These are phyloP conservation scores for Saccharomyces hybrid DNA, from an alignment of 1,139 yeast genomes.

Conservation along the genomic window DNA sequence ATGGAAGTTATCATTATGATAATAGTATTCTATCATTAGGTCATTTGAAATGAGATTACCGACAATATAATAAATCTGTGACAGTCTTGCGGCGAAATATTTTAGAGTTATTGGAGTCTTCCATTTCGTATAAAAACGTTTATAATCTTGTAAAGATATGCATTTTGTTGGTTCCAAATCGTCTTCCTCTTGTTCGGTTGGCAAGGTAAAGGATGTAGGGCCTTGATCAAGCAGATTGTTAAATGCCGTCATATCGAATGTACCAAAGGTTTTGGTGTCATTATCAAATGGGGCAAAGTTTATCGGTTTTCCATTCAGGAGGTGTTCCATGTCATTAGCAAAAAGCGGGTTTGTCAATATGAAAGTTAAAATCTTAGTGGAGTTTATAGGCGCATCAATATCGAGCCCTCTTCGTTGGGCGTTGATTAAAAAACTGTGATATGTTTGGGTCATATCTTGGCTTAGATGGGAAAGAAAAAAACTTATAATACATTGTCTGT, in stretches of 20 bases:
- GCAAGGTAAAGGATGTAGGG: not conserved
- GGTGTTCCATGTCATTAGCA: slow-evolving; percentile 38
- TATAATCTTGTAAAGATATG: slow-evolving; percentile 3
- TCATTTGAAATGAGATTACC: slow-evolving; percentile 34
- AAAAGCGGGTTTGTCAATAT: slow-evolving; percentile 35
- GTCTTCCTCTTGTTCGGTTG: not conserved
- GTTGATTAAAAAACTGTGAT: slow-evolving; percentile 37
- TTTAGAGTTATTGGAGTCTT: slow-evolving; percentile 46
- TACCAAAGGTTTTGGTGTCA: slow-evolving; percentile 2
- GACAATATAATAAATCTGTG: slow-evolving; percentile 41
- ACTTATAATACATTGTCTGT: slow-evolving; percentile 53
- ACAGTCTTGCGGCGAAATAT: slow-evolving; percentile 47
- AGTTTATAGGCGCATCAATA: slow-evolving; percentile 43
- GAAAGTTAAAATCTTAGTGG: slow-evolving; percentile 35
- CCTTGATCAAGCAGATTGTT: slow-evolving; percentile 3
- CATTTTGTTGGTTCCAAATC: not conserved
- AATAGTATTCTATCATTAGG: slow-evolving; percentile 49
- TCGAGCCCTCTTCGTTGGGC: slow-evolving; percentile 41
- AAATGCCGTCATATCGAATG: slow-evolving; percentile 15
- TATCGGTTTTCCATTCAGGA: slow-evolving; percentile 42
- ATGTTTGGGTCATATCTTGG: slow-evolving; percentile 18
- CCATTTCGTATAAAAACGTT: slow-evolving; percentile 39
- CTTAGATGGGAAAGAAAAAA: slow-evolving; percentile 38
- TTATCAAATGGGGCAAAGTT: slow-evolving; percentile 40
- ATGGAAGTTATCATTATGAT: slow-evolving; percentile 36